Conservation (phyloP, 768 basidiomycete species). For the Suillus discolor region DNA sequence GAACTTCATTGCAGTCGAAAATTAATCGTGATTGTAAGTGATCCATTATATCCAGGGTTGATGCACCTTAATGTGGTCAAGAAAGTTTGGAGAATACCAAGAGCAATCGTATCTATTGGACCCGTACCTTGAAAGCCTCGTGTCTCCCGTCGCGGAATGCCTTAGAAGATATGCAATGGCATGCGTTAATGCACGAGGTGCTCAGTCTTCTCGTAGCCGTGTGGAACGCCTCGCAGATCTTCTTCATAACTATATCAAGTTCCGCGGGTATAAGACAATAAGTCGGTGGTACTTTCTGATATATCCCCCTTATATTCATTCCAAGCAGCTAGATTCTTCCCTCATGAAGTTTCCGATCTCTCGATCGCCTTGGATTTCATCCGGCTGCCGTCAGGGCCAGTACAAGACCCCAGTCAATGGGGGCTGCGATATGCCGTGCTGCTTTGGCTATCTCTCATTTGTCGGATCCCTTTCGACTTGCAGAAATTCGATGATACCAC, state of each 20-base stretch:
- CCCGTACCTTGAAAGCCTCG: constrained; percentile 79
- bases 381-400: constrained; percentile 45
- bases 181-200: constrained; percentile 32
- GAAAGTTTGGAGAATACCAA: constrained; percentile 85
- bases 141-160: constrained; percentile 69
- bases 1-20: constrained; percentile 46
- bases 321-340: constrained; percentile 83
- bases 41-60: constrained; percentile 7
- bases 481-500: constrained; percentile 76
- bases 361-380: constrained; percentile 73
- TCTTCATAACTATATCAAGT: constrained; percentile 83
- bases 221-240: constrained; percentile 58
- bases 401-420: constrained; percentile 60
- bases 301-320: constrained; percentile 18
- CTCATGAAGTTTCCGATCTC: constrained; percentile 86
- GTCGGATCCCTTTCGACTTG: constrained; percentile 92
- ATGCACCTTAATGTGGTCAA: neutral
- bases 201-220: constrained; percentile 37
- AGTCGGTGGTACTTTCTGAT: constrained; percentile 52
- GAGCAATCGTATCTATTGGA: constrained; percentile 93
- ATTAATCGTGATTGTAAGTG: constrained; percentile 54
- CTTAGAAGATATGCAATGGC: constrained; percentile 58
- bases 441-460: constrained; percentile 92
- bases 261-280: constrained; percentile 88
- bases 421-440: constrained; percentile 80